Evolutionary conservation across 2,329 filamentous ascomycete species (phyloP), one percentile per base, ranked within the genome.

Genomic region (Fusarium devonianum): DNA sequence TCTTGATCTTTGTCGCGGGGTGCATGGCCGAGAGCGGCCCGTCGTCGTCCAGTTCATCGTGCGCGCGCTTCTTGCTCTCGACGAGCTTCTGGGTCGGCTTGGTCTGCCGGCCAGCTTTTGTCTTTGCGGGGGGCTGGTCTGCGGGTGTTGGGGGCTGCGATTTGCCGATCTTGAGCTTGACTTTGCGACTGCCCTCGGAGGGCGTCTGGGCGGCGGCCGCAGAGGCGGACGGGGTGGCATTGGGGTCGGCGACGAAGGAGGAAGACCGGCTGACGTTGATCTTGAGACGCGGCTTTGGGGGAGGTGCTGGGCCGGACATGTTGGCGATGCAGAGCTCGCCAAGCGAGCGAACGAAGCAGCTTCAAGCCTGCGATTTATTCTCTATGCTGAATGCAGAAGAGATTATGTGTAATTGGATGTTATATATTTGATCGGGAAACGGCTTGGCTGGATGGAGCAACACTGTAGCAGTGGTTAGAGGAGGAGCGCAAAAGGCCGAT

Each of bases 1-100:
- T 75, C 67, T 81, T 85, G 46, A 85, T 80, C 65, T 80, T 83
- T 51, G 82, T 82, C 6, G 69, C 69, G 14, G 75, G 69, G 26
- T 71, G 66, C 29, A 59, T 48, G 21, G 52, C 49, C 38, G 69
- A 60, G n/a, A 72, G 66, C 29, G 68, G 64, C 26, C 56, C 21
- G 9, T 69, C 66, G 26, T 80, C 79, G 39, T 79, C 78, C 12
- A 81, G 79, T 25, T 83, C 79, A 33, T 83, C 78, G 54, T 79
- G 78, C n/a, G 75, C 71, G 26, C 83, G 80, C 73, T 88, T 87
- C 72, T 85, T 86, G 53, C 77, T 78, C 53, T 82, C 79, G 40
- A 80, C 69, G 36, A 81, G 69, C 62, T 83, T 83, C 37, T 80
- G 76, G 7, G 80, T 83, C 5, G 84, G 83, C 58, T 84, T 87